phyloP scores from a whole-genome alignment of 1,284 basidiomycete species.

The Tetrapyrgos nigripes region DNA sequence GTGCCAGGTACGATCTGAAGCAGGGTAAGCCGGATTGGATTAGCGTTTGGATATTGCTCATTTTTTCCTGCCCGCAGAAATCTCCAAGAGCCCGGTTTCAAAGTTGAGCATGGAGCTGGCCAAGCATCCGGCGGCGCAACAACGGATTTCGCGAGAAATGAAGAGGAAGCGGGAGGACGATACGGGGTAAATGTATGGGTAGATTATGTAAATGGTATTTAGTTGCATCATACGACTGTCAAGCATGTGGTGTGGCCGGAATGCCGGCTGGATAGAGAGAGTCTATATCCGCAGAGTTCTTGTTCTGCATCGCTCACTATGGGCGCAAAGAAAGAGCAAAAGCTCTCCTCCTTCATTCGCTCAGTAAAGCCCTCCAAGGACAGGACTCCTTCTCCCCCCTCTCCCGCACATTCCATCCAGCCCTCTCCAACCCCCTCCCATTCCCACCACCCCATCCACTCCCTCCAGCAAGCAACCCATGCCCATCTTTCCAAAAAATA shows the following conservation, averaged over 20 bases:
- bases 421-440: constrained; percentile 25
- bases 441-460: constrained; percentile 48
- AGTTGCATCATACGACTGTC: no score
- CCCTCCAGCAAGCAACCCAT: constrained; percentile 84
- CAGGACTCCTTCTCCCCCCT: constrained; percentile 39
- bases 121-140: constrained; percentile 89
- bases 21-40: constrained; percentile 60
- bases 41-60: neutral
- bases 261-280: no score
- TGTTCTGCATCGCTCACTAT: no score
- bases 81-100: constrained; percentile 92
- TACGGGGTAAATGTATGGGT: constrained; percentile 53
- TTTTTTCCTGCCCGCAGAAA: constrained; percentile 58
- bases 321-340: no score
- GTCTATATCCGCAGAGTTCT: no score
- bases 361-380: constrained; percentile 39
- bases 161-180: constrained; percentile 89
- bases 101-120: constrained; percentile 88
- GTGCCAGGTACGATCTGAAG: constrained; percentile 83
- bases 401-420: constrained; percentile 16
- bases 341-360: no score
- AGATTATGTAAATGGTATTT: no score
- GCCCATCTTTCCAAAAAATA: constrained; percentile 98
- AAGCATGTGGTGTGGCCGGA: no score
- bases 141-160: constrained; percentile 90